Evolutionary conservation across 352 stramenopile genomes (phyloP), one percentile per base, ranked within the genome.

Genomic region (Phytophthora fragariae): DNA sequence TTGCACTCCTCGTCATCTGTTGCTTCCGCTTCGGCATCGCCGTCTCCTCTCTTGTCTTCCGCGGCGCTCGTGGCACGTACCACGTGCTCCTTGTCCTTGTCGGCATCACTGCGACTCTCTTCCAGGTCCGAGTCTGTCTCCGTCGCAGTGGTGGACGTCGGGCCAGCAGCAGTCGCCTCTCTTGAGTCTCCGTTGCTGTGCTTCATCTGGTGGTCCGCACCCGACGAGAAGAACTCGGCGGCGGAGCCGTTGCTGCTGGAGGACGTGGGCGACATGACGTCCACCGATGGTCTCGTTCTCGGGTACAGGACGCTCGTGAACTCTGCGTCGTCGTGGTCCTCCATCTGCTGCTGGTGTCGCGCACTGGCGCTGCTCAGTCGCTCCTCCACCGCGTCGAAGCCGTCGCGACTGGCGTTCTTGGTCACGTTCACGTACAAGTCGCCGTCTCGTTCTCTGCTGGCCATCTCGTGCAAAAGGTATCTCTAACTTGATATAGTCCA

Each of bases 161-260:
- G 71, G 1, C 39, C 65, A 33, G 60, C 61, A 14, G 57, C 47
- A 12, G 19, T 47, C 7, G 33, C 21, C 19, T n/a, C 14, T 21
- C 37, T 63, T 6, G 11, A 57, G 9, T 1, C 54, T 52, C 47
- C 72, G 62, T 54, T n/a, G n/a, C 44, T 19, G 27, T 53, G 14
- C 49, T 60, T 46, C 37, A 56, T 57, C 29, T 68, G 19, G 19
- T 72, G 19, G 1, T 21, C n/a, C 37, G 10, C 11, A 27, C 10
- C 29, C 29, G 62, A 44, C 8, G 65, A 31, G 54, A 70, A 78
- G 37, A 73, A 62, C 37, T 87, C 83, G 5, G 60, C 29, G 9
- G 44, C 73, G 14, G 83, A 91, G 11, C 72, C 82, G 49, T 89
- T 87, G 67, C 82, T 91, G 41, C 83, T 89, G 19, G 83, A 89